A percentile compares a stretch with the other conserved stretches of the same genome.
phyloP scores from a whole-genome alignment of 2,329 filamentous ascomycete genomes.

The Microdochium paspali region DNA sequence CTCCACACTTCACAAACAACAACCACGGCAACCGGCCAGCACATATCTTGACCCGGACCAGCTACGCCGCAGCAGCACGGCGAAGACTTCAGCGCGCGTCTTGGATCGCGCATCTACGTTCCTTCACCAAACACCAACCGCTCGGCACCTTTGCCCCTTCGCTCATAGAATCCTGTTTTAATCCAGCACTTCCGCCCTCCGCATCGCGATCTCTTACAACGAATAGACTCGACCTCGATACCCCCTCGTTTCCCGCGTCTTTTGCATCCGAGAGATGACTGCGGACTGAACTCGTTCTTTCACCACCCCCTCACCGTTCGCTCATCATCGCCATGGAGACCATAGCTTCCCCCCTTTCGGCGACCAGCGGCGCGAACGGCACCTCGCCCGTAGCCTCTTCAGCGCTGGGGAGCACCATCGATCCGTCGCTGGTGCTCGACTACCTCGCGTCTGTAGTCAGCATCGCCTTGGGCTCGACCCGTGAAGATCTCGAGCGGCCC shows the following conservation, averaged over 20 bases:
- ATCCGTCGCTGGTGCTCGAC: conserved; percentile 61
- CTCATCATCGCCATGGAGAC: conserved; percentile 35
- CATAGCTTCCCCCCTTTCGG: conserved; percentile 34
- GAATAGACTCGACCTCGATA: neutral
- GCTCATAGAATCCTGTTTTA: neutral
- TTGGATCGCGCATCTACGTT: neutral
- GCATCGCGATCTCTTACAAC: neutral
- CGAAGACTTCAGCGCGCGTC: neutral
- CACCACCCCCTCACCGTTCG: neutral
- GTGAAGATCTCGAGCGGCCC: conserved; percentile 67
- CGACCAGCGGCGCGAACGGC: conserved; percentile 35
- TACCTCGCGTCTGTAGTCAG: conserved; percentile 63
- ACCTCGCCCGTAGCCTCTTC: conserved; percentile 32
- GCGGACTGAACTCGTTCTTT: neutral
- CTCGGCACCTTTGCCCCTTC: neutral
- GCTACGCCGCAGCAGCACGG: neutral
- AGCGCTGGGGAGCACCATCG: conserved; percentile 36
- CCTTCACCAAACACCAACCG: neutral
- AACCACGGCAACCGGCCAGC: neutral
- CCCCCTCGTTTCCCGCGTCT: neutral
- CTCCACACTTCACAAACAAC: neutral
- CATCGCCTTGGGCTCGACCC: conserved; percentile 65
- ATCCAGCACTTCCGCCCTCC: neutral
- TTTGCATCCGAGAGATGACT: neutral
- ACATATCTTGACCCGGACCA: neutral